These are phyloP conservation scores for Zizania palustris DNA, from an alignment of 202 grass and related monocot genomes.

Conservation along the genomic window DNA sequence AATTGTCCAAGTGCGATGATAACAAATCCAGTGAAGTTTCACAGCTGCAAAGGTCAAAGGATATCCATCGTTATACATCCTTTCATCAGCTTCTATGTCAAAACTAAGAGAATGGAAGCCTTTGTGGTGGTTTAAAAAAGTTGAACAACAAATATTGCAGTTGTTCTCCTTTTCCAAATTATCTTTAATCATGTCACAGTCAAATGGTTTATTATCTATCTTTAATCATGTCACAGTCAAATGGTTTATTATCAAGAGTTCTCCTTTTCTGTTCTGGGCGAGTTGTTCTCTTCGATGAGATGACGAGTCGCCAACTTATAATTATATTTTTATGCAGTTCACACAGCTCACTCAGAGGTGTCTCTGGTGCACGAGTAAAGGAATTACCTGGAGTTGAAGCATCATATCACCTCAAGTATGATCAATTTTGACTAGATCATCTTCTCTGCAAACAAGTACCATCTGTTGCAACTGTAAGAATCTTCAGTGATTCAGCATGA, in stretches of 20 bases:
- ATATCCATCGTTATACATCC: not conserved
- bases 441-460: not conserved
- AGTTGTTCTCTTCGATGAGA: not conserved
- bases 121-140: not conserved
- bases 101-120: not conserved
- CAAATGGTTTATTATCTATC: slow-evolving; percentile 9
- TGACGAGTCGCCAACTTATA: not conserved
- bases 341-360: slow-evolving; percentile 4
- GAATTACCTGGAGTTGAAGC: slow-evolving; percentile 10
- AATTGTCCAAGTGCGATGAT: not conserved
- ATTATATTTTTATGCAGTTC: not conserved
- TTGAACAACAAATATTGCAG: slow-evolving; percentile 11
- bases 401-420: not conserved
- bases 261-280: slow-evolving; percentile 3
- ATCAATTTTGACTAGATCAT: slow-evolving; percentile 17
- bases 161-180: not conserved
- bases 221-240: slow-evolving; percentile 5
- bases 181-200: slow-evolving; percentile 15
- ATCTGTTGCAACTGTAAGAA: slow-evolving; percentile 18
- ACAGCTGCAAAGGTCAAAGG: not conserved
- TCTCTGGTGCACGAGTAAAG: slow-evolving; percentile 21
- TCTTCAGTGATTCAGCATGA: slow-evolving; percentile 53
- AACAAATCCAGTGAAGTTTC: not conserved
- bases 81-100: not conserved
- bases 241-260: not conserved